Base-by-base conservation (phyloP, 1,139 yeast genomes). In the Magnusiomyces ingens region DNA sequence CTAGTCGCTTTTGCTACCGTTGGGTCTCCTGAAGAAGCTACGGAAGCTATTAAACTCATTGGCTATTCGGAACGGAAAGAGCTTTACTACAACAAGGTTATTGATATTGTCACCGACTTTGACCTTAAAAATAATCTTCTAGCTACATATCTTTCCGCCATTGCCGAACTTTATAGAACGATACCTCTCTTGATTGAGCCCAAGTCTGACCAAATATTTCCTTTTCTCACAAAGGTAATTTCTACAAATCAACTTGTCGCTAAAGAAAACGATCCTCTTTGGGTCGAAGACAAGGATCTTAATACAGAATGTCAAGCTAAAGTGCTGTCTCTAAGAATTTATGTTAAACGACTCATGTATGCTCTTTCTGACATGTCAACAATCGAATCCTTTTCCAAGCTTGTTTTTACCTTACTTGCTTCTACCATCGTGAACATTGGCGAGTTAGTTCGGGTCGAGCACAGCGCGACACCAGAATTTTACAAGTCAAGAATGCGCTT, bases 361-460 rank as follows among this genome's bases (percentile, higher is more conserved):
- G 53, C 57, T 0, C 67, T 76, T 13, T 75, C 73, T 6, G 73
- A 68, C 1, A 67, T 68, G 3, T 68, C 62, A 51, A 63, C 65
- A 53, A 71, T 68, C 35, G 57, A 71, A 60, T 58, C 67, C 17
- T 73, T 70, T 57, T 81, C 85, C 0, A 79, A 75, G 53, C 89
- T 91, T 8, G 81, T 86, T 0, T 68, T 88, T 57, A 86, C 85
- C 60, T 70, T 88, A 43, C 73, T 89, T 45, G 73, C 79, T 44
- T 80, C 91, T 1, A 71, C 86, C 37, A 79, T 90, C 49, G 80
- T 83, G 2, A 85, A 85, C 65, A 85, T 86, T 49, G 96, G 96
- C n/a, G 96, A 90, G 63, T 77, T 90, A 29, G 79, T 84, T 2
- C 74, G 78, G 29, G 75, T 75, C 26, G 73, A 73, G 12, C 68